Evolutionary conservation across 164 flowering plant species (phyloP).

Genomic region (Cinnamomum micranthum): DNA sequence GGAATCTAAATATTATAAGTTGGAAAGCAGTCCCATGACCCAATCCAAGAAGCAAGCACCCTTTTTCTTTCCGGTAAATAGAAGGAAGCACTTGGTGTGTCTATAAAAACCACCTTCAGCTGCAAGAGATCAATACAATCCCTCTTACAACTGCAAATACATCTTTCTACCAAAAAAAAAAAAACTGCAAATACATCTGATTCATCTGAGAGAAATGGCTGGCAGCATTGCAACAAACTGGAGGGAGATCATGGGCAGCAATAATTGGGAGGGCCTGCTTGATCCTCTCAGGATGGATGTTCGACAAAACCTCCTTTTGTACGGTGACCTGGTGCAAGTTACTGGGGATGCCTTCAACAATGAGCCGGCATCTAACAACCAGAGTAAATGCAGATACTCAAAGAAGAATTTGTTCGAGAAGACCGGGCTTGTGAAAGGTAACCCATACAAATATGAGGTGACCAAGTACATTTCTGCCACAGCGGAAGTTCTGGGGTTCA

Average conservation of each 20-base stretch:
- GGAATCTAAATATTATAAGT: too few relatives aligned
- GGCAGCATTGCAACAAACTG: constrained; percentile 16
- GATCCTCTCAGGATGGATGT: constrained; percentile 58
- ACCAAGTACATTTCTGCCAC: constrained; percentile 44
- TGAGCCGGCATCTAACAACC: constrained; percentile 29
- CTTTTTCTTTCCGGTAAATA: too few relatives aligned
- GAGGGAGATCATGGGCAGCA: constrained; percentile 44
- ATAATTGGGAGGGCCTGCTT: constrained; percentile 45
- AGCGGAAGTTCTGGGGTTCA: constrained; percentile 35
- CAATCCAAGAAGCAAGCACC: too few relatives aligned
- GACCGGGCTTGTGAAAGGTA: constrained; percentile 22
- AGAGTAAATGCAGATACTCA: constrained; percentile 37
- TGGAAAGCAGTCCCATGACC: too few relatives aligned
- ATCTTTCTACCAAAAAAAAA: too few relatives aligned
- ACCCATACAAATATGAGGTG: constrained; percentile 25
- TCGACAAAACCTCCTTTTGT: constrained; percentile 41
- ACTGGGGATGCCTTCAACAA: constrained; percentile 36
- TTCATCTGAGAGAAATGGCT: background rate
- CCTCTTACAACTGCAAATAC: background rate
- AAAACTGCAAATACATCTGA: background rate
- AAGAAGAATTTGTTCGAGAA: constrained; percentile 21
- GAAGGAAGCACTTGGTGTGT: too few relatives aligned
- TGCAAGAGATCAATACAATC: too few relatives aligned
- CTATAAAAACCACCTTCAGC: too few relatives aligned
- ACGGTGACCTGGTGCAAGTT: constrained; percentile 41